Percentiles rank a stretch among this genome's conserved stretches.
Conservation (phyloP, 208 protist species). For the Leishmania lainsoni region DNA sequence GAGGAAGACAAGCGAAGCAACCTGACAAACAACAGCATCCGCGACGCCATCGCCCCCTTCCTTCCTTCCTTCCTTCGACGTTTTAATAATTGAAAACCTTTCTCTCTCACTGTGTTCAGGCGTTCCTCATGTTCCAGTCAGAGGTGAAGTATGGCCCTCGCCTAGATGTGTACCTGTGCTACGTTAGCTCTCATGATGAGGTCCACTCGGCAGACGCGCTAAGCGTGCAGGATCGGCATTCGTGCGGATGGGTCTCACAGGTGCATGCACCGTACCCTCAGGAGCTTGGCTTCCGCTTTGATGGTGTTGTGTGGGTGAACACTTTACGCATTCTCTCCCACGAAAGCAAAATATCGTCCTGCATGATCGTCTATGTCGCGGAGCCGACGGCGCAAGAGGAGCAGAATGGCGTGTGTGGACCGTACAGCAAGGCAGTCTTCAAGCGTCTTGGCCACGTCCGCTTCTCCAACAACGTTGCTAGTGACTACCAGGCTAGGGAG, state of each 20-base stretch:
- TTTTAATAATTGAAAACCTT: not conserved
- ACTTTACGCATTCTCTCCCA: conserved; percentile 81
- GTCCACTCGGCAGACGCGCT: conserved; percentile 53
- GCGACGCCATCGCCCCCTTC: not conserved
- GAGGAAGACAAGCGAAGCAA: not conserved
- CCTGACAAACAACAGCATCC: not conserved
- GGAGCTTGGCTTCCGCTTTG: conserved; percentile 88
- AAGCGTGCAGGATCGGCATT: conserved; percentile 49
- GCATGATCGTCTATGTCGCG: conserved; percentile 83
- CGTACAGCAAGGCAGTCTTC: conserved; percentile 66
- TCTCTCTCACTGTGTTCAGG: not conserved
- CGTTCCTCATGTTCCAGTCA: conserved; percentile 32
- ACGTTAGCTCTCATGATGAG: conserved; percentile 83
- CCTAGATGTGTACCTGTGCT: conserved; percentile 72
- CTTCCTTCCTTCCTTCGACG: not conserved
- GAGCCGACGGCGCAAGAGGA: conserved; percentile 53
- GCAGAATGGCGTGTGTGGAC: conserved; percentile 44
- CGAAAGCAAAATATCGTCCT: conserved; percentile 84
- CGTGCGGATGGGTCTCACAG: conserved; percentile 84
- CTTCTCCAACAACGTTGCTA: conserved; percentile 68
- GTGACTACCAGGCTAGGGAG: conserved; percentile 66
- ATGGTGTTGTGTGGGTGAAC: conserved; percentile 74
- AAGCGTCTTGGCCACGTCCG: conserved; percentile 79
- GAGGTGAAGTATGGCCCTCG: conserved; percentile 77
- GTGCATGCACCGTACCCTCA: conserved; percentile 87